Base-by-base conservation (phyloP, 306 rosid genomes). In the Trichosanthes cucumerina region DNA sequence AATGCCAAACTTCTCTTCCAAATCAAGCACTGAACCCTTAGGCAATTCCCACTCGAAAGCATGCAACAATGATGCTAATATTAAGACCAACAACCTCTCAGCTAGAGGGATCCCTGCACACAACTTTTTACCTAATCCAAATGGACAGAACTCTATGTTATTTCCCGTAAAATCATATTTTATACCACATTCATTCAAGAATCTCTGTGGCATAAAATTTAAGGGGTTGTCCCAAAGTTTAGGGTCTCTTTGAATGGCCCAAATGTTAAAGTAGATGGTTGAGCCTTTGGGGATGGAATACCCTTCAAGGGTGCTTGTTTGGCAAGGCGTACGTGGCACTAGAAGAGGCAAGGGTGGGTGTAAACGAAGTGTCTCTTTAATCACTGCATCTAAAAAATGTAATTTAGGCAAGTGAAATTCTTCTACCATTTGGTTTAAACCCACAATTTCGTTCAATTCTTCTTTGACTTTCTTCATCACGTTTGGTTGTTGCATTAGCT, bases 171-270 rank as follows among this genome's bases (percentile, higher is more conserved):
- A 80, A 59, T 81, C 83, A 44, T 62, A 83, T 2, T 65, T 18
- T 52, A 1, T 41, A 21, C 0, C 46, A 52, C 15, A 24, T 11
- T 24, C 60, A 2, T 39, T 16, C 2, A 79, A n/a, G 19, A 80
- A 83, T 41, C 84, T 80, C 33, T 31, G 31, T 1, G 84, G 81
- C n/a, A 16, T 49, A 65, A 86, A 86, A 9, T 86, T 64, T 19
- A 66, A 60, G 0, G 88, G 77, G 9, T 44, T 31, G 7, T 83
- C 74, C 86, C 88, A 86, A 33, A 73, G 1, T 10, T 3, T 47
- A 19, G 86, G 79, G 64, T 86, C 86, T 64, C 84, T 83, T 0
- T 85, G 88, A 13, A 82, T 70, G 18, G 75, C 81, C 82, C 84
- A 82, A 26, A 71, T 46, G 16, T 82, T 85, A 0, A 79, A 5